Percentiles rank a stretch among this genome's conserved stretches.
phyloP scores from a whole-genome alignment of 2,329 filamentous ascomycete genomes.

The Clonostachys sp. region DNA sequence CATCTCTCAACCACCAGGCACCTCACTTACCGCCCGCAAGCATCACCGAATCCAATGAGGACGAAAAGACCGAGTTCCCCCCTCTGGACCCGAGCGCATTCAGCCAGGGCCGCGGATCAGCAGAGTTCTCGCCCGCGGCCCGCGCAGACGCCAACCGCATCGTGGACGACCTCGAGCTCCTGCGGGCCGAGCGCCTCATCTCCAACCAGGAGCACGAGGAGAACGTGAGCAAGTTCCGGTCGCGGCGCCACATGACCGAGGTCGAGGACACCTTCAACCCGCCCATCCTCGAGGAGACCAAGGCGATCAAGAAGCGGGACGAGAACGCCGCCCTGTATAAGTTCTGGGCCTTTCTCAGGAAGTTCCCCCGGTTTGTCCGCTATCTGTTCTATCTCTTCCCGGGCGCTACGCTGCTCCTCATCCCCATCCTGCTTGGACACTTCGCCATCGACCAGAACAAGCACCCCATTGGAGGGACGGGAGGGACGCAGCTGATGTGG shows the following conservation, averaged over 20 bases:
- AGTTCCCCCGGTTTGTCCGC: slow-evolving; percentile 43
- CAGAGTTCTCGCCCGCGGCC: slow-evolving; percentile 13
- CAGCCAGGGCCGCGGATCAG: not conserved
- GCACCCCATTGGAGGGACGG: slow-evolving; percentile 55
- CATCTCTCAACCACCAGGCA: too few relatives aligned
- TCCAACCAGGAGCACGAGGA: slow-evolving; percentile 35
- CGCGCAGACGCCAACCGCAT: slow-evolving; percentile 30
- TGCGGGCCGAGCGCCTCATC: slow-evolving; percentile 39
- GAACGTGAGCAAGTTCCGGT: slow-evolving; percentile 9
- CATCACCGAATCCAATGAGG: not conserved
- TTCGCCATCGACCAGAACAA: slow-evolving; percentile 28
- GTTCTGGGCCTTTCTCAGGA: slow-evolving; percentile 38
- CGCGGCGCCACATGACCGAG: slow-evolving; percentile 18
- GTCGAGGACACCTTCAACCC: slow-evolving; percentile 43
- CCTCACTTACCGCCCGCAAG: too few relatives aligned
- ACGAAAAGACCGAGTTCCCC: slow-evolving; percentile 1
- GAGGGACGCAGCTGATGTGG: slow-evolving; percentile 78
- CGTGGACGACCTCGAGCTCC: slow-evolving; percentile 43
- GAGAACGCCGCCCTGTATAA: slow-evolving; percentile 27
- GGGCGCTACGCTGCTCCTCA: slow-evolving; percentile 34
- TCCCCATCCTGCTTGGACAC: slow-evolving; percentile 39
- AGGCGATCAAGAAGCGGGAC: slow-evolving; percentile 19
- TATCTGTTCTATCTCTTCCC: slow-evolving; percentile 45
- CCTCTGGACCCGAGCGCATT: not conserved
- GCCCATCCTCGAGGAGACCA: slow-evolving; percentile 13